Evolutionary conservation across 148 eudicot genomes (phyloP).

Genomic region (Amaranthus cruentus): DNA sequence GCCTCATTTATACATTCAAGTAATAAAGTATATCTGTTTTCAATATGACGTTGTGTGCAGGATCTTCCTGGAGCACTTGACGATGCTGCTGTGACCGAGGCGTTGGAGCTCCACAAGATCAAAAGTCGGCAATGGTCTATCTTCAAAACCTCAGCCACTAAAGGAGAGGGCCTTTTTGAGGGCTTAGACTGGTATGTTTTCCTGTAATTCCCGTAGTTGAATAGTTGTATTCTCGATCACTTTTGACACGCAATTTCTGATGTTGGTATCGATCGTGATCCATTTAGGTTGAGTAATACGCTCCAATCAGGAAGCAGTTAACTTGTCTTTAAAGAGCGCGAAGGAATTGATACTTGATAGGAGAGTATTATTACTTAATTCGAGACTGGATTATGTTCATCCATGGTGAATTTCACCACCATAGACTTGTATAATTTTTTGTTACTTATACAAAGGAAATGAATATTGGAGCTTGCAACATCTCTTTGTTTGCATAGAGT

Average conservation of each 20-base stretch:
- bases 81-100: constrained; percentile 91
- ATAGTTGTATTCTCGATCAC: background rate
- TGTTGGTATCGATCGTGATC: background rate
- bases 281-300: constrained; percentile 85
- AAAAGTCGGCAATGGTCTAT: constrained; percentile 95
- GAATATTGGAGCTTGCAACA: constrained; percentile 6
- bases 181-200: constrained; percentile 87
- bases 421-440: constrained; percentile 13
- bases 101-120: constrained; percentile 92
- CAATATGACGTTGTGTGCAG: constrained; percentile 23
- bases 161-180: constrained; percentile 96
- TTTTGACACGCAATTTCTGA: background rate
- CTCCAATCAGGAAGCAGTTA: constrained; percentile 78
- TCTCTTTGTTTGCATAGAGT: background rate
- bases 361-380: constrained; percentile 8
- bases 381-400: constrained; percentile 13
- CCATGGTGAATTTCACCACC: constrained; percentile 22
- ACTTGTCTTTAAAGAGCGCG: background rate
- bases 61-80: constrained; percentile 98
- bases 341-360: no score
- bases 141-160: constrained; percentile 90
- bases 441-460: constrained; percentile 16
- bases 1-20: no score
- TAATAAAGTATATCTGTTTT: no score
- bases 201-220: background rate